A percentile compares a stretch with the other conserved stretches of the same genome.
phyloP scores from a whole-genome alignment of 2,329 filamentous ascomycete species.

The Aureobasidium uvarum region DNA sequence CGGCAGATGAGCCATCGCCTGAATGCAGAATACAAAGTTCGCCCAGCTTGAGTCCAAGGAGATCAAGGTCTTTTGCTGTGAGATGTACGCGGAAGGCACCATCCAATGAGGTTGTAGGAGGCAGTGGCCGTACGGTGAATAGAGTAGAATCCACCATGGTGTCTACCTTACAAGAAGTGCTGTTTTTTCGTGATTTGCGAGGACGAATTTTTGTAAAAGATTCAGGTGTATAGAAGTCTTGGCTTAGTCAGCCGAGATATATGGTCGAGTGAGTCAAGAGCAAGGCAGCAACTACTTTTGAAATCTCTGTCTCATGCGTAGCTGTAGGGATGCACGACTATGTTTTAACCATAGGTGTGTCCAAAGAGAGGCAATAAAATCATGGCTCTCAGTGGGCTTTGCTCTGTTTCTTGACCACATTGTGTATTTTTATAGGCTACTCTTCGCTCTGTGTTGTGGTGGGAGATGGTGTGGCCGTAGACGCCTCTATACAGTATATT shows the following conservation, averaged over 20 bases:
- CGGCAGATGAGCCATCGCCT: constrained; percentile 46
- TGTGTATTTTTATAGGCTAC: neutral
- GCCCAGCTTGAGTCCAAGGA: constrained; percentile 56
- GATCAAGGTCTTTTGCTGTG: constrained; percentile 55
- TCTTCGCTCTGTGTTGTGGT: neutral
- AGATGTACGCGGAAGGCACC: constrained; percentile 61
- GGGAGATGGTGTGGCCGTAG: neutral
- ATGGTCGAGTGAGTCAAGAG: neutral
- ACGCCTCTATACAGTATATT: neutral
- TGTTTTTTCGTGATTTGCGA: neutral
- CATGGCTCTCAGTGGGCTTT: no score
- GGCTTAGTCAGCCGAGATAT: constrained; percentile 17
- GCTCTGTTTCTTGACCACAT: neutral
- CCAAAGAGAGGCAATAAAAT: neutral
- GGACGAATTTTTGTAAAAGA: constrained; percentile 21
- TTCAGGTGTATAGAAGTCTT: constrained; percentile 14
- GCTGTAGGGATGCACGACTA: neutral
- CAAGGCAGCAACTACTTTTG: neutral
- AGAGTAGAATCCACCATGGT: constrained; percentile 26
- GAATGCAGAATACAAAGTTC: constrained; percentile 57
- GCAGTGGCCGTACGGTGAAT: constrained; percentile 57
- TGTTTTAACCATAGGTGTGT: neutral
- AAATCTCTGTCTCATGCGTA: neutral
- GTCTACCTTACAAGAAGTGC: neutral
- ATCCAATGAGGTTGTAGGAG: constrained; percentile 49